A percentile compares a stretch with the other conserved stretches of the same genome.
phyloP scores from a whole-genome alignment of 2,329 filamentous ascomycete genomes.

The Paraphaeosphaeria sporulosa region DNA sequence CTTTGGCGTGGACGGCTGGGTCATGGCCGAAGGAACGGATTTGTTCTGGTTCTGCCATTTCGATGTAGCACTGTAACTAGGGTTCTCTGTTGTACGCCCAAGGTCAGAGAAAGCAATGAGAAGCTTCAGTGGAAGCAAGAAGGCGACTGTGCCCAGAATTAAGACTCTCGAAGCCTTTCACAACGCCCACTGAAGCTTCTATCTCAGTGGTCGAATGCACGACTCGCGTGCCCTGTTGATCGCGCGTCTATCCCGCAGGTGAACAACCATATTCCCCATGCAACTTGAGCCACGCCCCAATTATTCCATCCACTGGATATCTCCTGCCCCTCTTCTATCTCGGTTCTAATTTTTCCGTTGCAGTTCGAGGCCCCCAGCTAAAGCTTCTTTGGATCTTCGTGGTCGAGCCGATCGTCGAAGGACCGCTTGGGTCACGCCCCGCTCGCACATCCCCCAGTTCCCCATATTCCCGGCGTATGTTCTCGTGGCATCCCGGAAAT shows the following conservation, averaged over 20 bases:
- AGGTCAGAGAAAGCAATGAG: neutral
- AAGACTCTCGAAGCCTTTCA: slow-evolving; percentile 4
- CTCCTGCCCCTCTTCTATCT: neutral
- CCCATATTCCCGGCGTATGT: neutral
- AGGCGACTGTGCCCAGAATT: neutral
- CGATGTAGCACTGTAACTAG: neutral
- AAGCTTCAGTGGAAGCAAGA: neutral
- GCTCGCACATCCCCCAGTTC: neutral
- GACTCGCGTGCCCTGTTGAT: slow-evolving; percentile 1
- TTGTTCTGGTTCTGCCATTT: slow-evolving; percentile 2
- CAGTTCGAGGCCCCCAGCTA: neutral
- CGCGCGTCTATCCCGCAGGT: neutral
- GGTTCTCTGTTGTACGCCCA: neutral
- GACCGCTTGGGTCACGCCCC: neutral
- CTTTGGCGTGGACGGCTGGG: slow-evolving; percentile 17
- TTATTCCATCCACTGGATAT: slow-evolving; percentile 2
- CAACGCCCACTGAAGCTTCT: neutral
- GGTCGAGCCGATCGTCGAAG: neutral
- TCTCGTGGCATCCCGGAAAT: neutral
- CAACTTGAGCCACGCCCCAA: neutral
- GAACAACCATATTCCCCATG: neutral
- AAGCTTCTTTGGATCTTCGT: neutral
- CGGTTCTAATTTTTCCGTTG: neutral
- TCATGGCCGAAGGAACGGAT: slow-evolving; percentile 7
- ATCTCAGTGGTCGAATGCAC: neutral